Base-by-base conservation (phyloP, 495 filamentous ascomycete genomes). In the Friedmanniomyces endolithicus region DNA sequence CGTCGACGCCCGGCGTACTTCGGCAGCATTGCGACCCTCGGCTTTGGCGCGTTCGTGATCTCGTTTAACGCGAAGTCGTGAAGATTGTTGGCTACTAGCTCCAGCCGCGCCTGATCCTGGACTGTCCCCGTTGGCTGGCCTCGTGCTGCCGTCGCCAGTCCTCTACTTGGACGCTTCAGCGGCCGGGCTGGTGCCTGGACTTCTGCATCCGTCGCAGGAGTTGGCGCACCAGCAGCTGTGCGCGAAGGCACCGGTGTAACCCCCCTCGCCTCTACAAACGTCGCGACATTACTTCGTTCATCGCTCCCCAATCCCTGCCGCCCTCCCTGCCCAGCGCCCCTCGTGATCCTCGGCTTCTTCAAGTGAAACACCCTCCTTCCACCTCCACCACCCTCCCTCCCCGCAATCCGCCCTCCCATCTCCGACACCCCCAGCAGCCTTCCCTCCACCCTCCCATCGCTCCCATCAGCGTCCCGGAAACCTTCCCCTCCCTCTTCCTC, bases 1-100 rank as follows among this genome's bases (percentile, higher is more conserved):
- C 56, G 55, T 16, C 55, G 53, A 1, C 56, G 48, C 6, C 45
- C 56, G 11, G 48, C 49, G 16, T 43, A 53, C 24, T 58, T 57
- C 16, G 65, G 65, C 35, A 43, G 17, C 4, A 29, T 31, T 1
- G 54, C 51, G 23, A 56, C 16, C n/a, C 17, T 52, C 27, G 7
- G 55, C 45, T 48, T 52, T 3, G 48, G n/a, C 22, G 11, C 39
- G 4, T 48, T 29, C 3, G 22, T 12, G 1, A 53, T 14, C 39
- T 50, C 54, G 7, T 57, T 33, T 7, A 50, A 31, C 1, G 55
- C 49, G 29, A 58, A 58, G 11, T 46, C 4, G 19, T 58, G 55
- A 6, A 58, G 27, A 14, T 43, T 33, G 20, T 43, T 20, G 6
- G 54, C 54, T 9, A 56, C 19, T 11, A 44, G 49, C 35, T 39